Conservation (phyloP, 2,329 filamentous ascomycete species). For the Colletotrichum salicis region DNA sequence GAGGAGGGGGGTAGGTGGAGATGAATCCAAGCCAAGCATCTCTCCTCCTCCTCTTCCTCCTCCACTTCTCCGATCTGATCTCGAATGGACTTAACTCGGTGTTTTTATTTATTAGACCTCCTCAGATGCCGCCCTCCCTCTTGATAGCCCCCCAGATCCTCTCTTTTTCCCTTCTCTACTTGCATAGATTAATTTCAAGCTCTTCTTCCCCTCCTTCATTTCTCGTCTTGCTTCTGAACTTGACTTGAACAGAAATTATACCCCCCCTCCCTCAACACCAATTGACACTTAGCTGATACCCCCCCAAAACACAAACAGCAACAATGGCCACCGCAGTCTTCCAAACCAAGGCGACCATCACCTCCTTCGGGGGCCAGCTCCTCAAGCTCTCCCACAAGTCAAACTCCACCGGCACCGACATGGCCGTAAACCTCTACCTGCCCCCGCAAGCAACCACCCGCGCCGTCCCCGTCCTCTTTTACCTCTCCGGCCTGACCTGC, state of each 20-base stretch:
- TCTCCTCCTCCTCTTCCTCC: constrained; percentile 8
- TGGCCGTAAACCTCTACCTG: constrained; percentile 93
- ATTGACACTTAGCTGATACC: constrained; percentile 9
- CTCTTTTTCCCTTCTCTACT: constrained; percentile 16
- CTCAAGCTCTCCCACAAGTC: constrained; percentile 93
- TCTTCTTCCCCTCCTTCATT: not conserved
- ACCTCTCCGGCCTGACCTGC: constrained; percentile 94
- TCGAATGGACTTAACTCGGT: constrained; percentile 36
- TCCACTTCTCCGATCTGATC: constrained; percentile 35
- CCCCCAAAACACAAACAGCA: constrained; percentile 3
- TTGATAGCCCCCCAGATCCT: constrained; percentile 6
- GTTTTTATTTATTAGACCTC: constrained; percentile 35
- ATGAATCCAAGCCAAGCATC: constrained; percentile 10
- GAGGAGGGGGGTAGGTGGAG: not conserved
- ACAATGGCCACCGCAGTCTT: constrained; percentile 72
- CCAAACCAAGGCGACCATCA: constrained; percentile 88
- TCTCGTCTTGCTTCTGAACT: not conserved
- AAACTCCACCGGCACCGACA: constrained; percentile 81
- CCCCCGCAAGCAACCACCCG: constrained; percentile 73
- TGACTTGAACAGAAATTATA: constrained; percentile 29
- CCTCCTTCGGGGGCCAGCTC: constrained; percentile 92
- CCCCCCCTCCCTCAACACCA: constrained; percentile 10
- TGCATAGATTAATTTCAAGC: constrained; percentile 31
- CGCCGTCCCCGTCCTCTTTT: constrained; percentile 85
- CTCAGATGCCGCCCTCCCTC: constrained; percentile 21